Evolutionary conservation across 768 basidiomycete species (phyloP).

Genomic region (Tephrocybe sp.): DNA sequence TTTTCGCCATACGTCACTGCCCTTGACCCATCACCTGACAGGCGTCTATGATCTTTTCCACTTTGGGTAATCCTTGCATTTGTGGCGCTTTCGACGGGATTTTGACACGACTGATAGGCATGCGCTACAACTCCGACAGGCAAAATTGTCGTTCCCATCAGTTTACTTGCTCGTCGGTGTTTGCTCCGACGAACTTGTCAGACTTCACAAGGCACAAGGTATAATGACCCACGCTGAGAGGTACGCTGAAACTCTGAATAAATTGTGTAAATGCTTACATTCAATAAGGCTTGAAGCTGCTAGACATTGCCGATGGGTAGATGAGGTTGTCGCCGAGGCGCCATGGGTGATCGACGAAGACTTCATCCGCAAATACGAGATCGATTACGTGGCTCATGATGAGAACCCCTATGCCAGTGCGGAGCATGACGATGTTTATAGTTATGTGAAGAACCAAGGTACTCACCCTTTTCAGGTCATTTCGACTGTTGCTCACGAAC

Average conservation of each 20-base stretch:
- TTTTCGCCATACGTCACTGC: constrained; percentile 27
- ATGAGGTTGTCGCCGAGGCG: constrained; percentile 85
- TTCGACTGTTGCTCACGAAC: neutral
- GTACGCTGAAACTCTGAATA: constrained; percentile 2
- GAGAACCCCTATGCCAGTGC: constrained; percentile 81
- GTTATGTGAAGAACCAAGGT: constrained; percentile 79
- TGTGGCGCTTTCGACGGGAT: constrained; percentile 2
- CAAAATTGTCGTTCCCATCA: constrained; percentile 87
- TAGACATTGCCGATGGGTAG: constrained; percentile 97
- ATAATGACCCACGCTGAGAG: constrained; percentile 85
- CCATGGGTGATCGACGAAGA: constrained; percentile 87
- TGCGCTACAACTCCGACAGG: constrained; percentile 93
- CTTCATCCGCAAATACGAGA: constrained; percentile 81
- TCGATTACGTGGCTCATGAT: constrained; percentile 98
- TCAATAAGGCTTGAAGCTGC: constrained; percentile 71
- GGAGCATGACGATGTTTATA: constrained; percentile 86
- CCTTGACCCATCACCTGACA: constrained; percentile 33
- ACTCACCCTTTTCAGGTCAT: constrained; percentile 1
- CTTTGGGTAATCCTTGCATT: constrained; percentile 65
- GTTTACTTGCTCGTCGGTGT: constrained; percentile 95
- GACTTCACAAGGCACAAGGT: constrained; percentile 72
- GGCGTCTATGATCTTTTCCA: constrained; percentile 98
- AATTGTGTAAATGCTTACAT: neutral
- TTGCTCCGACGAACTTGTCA: constrained; percentile 82
- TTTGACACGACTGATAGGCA: constrained; percentile 52